Percentiles rank a stretch among this genome's conserved stretches.
Evolutionary conservation across 352 stramenopile genomes (phyloP).

Genomic region (Phytophthora macrochlamydospora): DNA sequence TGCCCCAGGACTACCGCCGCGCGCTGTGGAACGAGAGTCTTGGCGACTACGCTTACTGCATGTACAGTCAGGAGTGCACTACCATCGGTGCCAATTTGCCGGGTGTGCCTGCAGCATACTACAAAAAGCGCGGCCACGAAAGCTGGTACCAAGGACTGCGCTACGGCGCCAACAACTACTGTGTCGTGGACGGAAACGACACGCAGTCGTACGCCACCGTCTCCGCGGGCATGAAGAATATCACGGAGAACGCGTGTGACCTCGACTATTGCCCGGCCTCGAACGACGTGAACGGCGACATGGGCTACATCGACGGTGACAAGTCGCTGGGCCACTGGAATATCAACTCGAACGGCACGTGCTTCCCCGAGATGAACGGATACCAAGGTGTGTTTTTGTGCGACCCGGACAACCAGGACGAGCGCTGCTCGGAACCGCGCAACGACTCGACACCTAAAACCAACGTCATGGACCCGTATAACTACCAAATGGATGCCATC

Average conservation of each 20-base stretch:
- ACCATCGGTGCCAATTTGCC: slow-evolving; percentile 61
- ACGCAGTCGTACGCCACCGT: slow-evolving; percentile 56
- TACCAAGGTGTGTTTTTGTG: slow-evolving; percentile 72
- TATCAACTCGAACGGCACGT: slow-evolving; percentile 72
- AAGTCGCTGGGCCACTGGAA: slow-evolving; percentile 52
- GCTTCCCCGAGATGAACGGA: slow-evolving; percentile 62
- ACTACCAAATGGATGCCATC: slow-evolving; percentile 80
- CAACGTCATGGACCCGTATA: slow-evolving; percentile 64
- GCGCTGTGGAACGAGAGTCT: slow-evolving; percentile 35
- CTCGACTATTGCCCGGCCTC: slow-evolving; percentile 51
- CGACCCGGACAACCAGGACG: slow-evolving; percentile 65
- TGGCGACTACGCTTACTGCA: slow-evolving; percentile 40
- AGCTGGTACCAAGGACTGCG: slow-evolving; percentile 66
- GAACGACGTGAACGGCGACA: slow-evolving; percentile 58
- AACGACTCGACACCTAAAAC: slow-evolving; percentile 54
- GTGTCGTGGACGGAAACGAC: slow-evolving; percentile 34
- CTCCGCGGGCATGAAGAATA: slow-evolving; percentile 39
- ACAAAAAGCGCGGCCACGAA: slow-evolving; percentile 39
- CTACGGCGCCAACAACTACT: slow-evolving; percentile 68
- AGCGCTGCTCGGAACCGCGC: slow-evolving; percentile 45
- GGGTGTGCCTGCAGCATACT: slow-evolving; percentile 54
- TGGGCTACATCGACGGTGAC: slow-evolving; percentile 56
- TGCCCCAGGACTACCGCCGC: slow-evolving; percentile 57
- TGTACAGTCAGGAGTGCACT: slow-evolving; percentile 47
- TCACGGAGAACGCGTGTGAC: slow-evolving; percentile 56